Evolutionary conservation across 2,329 filamentous ascomycete genomes (phyloP).

Genomic region (Penicillium palitans): DNA sequence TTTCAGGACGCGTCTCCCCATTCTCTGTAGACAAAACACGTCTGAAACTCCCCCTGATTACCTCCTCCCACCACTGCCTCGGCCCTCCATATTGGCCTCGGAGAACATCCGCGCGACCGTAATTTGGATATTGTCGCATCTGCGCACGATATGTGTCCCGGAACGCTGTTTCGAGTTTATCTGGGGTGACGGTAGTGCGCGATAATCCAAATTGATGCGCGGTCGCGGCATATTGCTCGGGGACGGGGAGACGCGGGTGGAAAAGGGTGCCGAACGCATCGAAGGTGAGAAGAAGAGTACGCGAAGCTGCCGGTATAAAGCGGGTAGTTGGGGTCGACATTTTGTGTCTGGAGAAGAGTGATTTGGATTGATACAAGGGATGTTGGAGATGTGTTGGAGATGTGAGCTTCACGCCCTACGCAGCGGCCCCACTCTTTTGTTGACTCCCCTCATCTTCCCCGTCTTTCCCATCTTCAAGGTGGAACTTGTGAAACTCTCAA

Average conservation of each 20-base stretch:
- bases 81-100: conserved; percentile 41
- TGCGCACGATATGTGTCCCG: conserved; percentile 38
- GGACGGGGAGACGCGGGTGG: conserved; percentile 41
- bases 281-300: conserved; percentile 45
- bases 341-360: background rate
- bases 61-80: conserved; percentile 47
- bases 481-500: background rate
- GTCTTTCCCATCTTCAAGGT: background rate
- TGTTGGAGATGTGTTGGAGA: background rate
- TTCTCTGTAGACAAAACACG: conserved; percentile 18
- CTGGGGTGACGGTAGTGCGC: conserved; percentile 27
- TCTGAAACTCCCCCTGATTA: conserved; percentile 43
- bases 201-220: conserved; percentile 41
- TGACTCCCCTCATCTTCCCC: background rate
- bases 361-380: background rate
- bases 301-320: background rate
- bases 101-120: conserved; percentile 43
- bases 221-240: conserved; percentile 42
- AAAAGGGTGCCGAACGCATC: conserved; percentile 51
- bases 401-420: background rate
- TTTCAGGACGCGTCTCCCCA: background rate
- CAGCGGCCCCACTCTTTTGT: background rate
- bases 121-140: conserved; percentile 41
- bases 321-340: background rate
- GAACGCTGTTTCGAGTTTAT: conserved; percentile 38